Percentiles rank a stretch among this genome's conserved stretches.
Evolutionary conservation across 83 land plant genomes (phyloP).

Genomic region (Diphasiastrum complanatum): DNA sequence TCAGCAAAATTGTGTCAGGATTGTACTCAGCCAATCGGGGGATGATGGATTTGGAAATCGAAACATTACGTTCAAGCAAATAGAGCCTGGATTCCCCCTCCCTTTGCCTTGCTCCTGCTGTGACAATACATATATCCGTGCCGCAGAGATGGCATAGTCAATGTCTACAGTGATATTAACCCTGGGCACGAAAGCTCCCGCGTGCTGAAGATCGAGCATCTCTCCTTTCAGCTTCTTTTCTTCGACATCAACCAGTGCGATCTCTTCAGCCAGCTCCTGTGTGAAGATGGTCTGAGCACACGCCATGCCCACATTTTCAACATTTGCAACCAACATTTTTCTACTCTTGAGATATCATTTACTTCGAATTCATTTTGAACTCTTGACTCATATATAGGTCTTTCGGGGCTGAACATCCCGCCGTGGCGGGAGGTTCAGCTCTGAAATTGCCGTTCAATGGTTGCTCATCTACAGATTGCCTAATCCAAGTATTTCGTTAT

Average conservation of each 20-base stretch:
- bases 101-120: constrained; percentile 9
- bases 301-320: constrained; percentile 12
- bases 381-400: too few relatives aligned
- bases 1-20: constrained; percentile 6
- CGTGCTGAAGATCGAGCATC: constrained; percentile 18
- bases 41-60: background rate
- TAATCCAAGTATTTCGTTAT: too few relatives aligned
- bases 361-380: too few relatives aligned
- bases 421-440: too few relatives aligned
- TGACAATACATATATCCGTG: constrained; percentile 3
- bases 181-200: background rate
- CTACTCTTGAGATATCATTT: too few relatives aligned
- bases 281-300: constrained; percentile 11
- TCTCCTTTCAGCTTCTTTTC: constrained; percentile 5
- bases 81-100: constrained; percentile 10
- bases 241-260: constrained; percentile 12
- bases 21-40: constrained; percentile 1
- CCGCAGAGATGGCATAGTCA: constrained; percentile 4
- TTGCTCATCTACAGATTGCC: too few relatives aligned
- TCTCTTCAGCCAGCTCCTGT: constrained; percentile 8
- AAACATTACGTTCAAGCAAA: background rate
- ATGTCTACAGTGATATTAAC: background rate
- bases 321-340: background rate
- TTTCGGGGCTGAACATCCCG: too few relatives aligned
- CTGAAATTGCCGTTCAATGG: too few relatives aligned